These are phyloP conservation scores for Termitomyces sp. DNA, from an alignment of 768 basidiomycete genomes.

Conservation along the genomic window DNA sequence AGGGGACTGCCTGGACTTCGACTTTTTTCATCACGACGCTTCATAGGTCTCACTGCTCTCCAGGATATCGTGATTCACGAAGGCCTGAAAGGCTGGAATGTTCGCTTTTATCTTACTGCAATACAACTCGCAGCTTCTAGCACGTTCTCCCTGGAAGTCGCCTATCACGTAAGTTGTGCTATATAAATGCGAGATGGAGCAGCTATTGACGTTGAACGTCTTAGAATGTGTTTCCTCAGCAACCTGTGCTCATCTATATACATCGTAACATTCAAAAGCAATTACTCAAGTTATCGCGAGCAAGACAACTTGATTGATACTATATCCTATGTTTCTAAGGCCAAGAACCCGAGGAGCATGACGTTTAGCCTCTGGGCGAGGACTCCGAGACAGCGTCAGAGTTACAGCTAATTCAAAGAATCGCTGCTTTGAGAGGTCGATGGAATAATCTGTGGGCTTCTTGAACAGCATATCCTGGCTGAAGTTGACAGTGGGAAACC, in stretches of 20 bases:
- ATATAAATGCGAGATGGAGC: neutral
- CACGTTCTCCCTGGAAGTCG: constrained; percentile 40
- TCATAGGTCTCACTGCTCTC: constrained; percentile 52
- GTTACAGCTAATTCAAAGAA: too few species aligned
- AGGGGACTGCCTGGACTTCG: constrained; percentile 44
- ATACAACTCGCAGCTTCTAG: constrained; percentile 28
- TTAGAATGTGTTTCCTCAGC: constrained; percentile 62
- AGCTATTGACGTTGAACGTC: neutral
- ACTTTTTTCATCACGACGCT: constrained; percentile 37
- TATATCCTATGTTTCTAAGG: too few species aligned
- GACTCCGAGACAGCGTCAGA: too few species aligned
- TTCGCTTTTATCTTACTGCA: constrained; percentile 62
- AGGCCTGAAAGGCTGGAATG: constrained; percentile 65
- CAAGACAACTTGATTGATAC: neutral
- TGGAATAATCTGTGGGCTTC: too few species aligned
- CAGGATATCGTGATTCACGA: constrained; percentile 72
- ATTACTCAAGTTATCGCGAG: constrained; percentile 20
- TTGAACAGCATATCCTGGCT: neutral
- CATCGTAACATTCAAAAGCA: constrained; percentile 56
- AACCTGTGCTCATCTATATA: constrained; percentile 53
- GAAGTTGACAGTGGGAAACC: too few species aligned
- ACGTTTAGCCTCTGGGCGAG: too few species aligned
- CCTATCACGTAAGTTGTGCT: constrained; percentile 48
- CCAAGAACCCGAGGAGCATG: too few species aligned
- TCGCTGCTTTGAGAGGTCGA: too few species aligned